Evolutionary conservation across 768 basidiomycete genomes (phyloP), one percentile per base, ranked within the genome.

Genomic region (Kwoniella newhampshirensis): DNA sequence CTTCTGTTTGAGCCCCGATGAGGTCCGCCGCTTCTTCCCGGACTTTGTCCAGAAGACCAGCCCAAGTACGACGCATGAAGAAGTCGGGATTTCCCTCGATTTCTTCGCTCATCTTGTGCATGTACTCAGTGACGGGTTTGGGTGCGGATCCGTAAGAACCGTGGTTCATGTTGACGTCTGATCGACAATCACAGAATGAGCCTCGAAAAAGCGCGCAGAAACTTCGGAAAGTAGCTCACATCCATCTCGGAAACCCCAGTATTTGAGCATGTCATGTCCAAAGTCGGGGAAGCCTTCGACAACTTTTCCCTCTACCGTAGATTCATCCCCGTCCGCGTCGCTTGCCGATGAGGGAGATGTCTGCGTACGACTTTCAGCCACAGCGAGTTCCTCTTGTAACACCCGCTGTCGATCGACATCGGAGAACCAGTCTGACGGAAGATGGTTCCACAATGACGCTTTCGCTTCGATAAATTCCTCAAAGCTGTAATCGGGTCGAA

Each of bases 401-500:
- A 52, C 57, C 11, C 42, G 75, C 54, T 79, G 75, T 54, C 78
- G 75, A 66, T 86, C 86, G 4, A 85, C 81, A 55, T 84, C 82
- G n/a, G 64, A 75, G 54, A 81, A 83, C 43, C 41, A 66, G 25
- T 74, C 65, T 7, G 37, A 53, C 2, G 66, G 76, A 8, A 48
- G 35, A 3, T 83, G 84, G 36, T 87, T 81, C 91, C 91, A 93
- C 55, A 86, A 86, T 81, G 83, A 84, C 1, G 88, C 85, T 62
- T 84, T 87, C 27, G 87, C 82, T 67, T 78, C 76, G 27, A 94
- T 81, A 68, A 96, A 96, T 2, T 85, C 82, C n/a, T 85, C 83
- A 67, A 87, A 92, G 0, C 84, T 74, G 42, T 2, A 26, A 15
- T 7, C 26, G 21, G 12, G 25, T 6, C 25, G 13, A 18, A 23